Evolutionary conservation across 176 grass and related monocot species (phyloP).

Genomic region (Cenchrus americanus): DNA sequence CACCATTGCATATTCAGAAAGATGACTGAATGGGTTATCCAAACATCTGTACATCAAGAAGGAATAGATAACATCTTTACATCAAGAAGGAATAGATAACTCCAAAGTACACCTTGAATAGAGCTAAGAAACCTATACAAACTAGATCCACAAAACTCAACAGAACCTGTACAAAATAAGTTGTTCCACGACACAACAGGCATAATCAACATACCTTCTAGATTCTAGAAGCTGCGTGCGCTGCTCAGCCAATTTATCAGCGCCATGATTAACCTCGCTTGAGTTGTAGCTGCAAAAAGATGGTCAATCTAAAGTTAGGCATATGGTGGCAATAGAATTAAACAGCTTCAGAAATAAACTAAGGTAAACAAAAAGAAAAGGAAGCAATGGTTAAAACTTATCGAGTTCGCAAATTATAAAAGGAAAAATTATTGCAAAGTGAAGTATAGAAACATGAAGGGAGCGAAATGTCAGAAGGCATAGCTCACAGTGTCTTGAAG

Average conservation of each 20-base stretch:
- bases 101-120: not conserved
- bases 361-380: not conserved
- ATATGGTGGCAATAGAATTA: conserved; percentile 14
- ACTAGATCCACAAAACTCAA: not conserved
- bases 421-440: not conserved
- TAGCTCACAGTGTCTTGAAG: not conserved
- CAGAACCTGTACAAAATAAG: not conserved
- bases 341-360: not conserved
- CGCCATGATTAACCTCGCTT: conserved; percentile 52
- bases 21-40: not conserved
- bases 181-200: not conserved
- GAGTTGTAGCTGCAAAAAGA: conserved; percentile 75
- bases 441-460: not conserved
- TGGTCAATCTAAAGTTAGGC: conserved; percentile 28
- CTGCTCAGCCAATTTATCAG: conserved; percentile 67
- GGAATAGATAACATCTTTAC: no score
- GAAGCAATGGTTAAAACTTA: conserved; percentile 1
- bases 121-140: not conserved
- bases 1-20: not conserved
- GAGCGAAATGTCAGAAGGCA: not conserved
- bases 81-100: not conserved
- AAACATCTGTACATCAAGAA: not conserved
- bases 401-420: not conserved
- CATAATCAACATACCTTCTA: conserved; percentile 48
- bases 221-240: conserved; percentile 63